Evolutionary conservation across 169 alveolate species (phyloP).

Genomic region (Cytauxzoon felis): DNA sequence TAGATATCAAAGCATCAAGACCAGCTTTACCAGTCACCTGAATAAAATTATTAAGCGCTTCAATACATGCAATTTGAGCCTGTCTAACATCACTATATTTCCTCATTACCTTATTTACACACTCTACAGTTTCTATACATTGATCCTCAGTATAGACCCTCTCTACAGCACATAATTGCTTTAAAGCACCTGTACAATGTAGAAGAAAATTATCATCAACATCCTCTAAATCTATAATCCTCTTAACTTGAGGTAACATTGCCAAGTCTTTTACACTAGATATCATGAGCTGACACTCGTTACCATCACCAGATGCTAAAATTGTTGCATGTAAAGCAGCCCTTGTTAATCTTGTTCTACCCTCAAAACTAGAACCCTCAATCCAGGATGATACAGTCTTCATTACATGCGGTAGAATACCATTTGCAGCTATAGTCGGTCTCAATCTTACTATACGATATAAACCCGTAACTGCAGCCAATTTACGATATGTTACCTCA

Average conservation of each 20-base stretch:
- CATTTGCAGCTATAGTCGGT: conserved; percentile 55
- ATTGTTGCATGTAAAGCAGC: conserved; percentile 78
- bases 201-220: conserved; percentile 81
- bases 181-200: conserved; percentile 72
- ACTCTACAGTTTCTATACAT: conserved; percentile 69
- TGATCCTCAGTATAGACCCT: conserved; percentile 57
- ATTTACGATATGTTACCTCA: conserved; percentile 77
- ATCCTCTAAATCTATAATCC: conserved; percentile 78
- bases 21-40: conserved; percentile 68
- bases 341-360: conserved; percentile 74
- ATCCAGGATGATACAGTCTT: conserved; percentile 76
- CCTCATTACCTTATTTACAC: conserved; percentile 74
- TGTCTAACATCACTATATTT: conserved; percentile 80
- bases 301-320: conserved; percentile 56
- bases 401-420: conserved; percentile 61
- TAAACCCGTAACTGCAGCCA: conserved; percentile 87
- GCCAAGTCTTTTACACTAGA: conserved; percentile 56
- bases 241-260: conserved; percentile 78
- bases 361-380: conserved; percentile 75
- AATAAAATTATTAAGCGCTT: conserved; percentile 74
- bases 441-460: conserved; percentile 74
- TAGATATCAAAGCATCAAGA: conserved; percentile 65
- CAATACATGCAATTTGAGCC: conserved; percentile 77
- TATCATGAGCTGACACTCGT: conserved; percentile 29
- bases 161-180: conserved; percentile 70